Evolutionary conservation across 768 basidiomycete species (phyloP), one percentile per base, ranked within the genome.

Genomic region (Suillus plorans): DNA sequence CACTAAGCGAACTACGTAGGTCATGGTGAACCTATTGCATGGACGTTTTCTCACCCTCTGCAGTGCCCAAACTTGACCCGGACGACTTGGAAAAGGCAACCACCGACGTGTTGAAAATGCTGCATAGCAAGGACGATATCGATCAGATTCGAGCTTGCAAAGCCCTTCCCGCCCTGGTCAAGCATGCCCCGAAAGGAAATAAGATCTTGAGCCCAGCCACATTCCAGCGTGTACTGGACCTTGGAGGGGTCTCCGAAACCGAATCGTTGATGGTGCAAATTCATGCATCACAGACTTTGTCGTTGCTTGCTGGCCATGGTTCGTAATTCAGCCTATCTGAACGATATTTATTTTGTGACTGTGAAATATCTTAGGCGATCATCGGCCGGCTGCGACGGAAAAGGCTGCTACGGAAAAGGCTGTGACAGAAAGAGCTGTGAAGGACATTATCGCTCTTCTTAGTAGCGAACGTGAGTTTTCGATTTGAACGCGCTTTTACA

Each of bases 61-160:
- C 37, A 62, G 63, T 20, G 42, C 22, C 42, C 4, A 6, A 14
- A 5, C 34, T 52, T 39, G 28, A 34, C 10, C 18, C 50, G 20
- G 9, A 18, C 34, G 53, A 14, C 41, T 22, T 49, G 22, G 22
- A 52, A 41, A 39, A 16, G 49, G 61, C 50, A 10, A 28, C 31
- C 37, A 13, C 4, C 7, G 61, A 63, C 28, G 42, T 64, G 13
- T 28, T 42, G 14, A 31, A 22, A 47, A 64, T 64, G 64, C 50
- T 64, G 13, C 22, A 44, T 9, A 64, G 62, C 49, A 47, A 50
- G 5, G 50, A 53, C 16, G 50, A 64, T 20, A 36, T 39, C 18
- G 4, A n/a, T 20, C 64, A 39, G 13, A 63, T 45, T 41, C 61
- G 62, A 34, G 64, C 62, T 37, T 64, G 64, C 49, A 63, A 45